Evolutionary conservation across 441 rosid species (phyloP).

Genomic region (Bruguiera hainesii): DNA sequence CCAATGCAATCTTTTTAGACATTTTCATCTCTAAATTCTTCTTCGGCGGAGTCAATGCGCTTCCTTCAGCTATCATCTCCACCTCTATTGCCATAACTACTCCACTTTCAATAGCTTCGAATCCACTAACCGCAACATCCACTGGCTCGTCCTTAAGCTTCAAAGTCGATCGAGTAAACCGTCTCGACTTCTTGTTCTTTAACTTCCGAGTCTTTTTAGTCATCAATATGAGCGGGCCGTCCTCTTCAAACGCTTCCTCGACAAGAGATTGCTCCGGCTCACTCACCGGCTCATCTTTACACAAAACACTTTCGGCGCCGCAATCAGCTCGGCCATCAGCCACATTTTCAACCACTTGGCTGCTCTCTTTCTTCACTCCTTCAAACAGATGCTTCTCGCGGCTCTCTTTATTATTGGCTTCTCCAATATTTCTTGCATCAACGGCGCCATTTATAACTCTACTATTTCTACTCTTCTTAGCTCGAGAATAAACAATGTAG

Average conservation of each 20-base stretch:
- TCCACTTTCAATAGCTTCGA: slow-evolving; percentile 29
- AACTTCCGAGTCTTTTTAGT: slow-evolving; percentile 14
- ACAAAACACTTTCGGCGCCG: slow-evolving; percentile 11
- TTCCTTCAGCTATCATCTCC: slow-evolving; percentile 50
- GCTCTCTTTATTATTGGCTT: slow-evolving; percentile 7
- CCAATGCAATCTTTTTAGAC: slow-evolving; percentile 48
- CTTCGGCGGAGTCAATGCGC: slow-evolving; percentile 37
- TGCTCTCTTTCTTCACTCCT: neutral
- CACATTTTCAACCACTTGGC: slow-evolving; percentile 8
- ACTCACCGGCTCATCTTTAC: slow-evolving; percentile 20
- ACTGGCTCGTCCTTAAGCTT: slow-evolving; percentile 37
- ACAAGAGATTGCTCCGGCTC: slow-evolving; percentile 8
- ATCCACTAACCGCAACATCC: slow-evolving; percentile 37
- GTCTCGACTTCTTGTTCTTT: slow-evolving; percentile 16
- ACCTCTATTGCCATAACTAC: slow-evolving; percentile 35
- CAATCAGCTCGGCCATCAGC: slow-evolving; percentile 13
- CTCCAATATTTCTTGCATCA: slow-evolving; percentile 18
- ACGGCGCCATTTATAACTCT: neutral
- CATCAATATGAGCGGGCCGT: slow-evolving; percentile 9
- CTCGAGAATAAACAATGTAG: slow-evolving; percentile 64
- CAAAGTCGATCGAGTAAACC: slow-evolving; percentile 29
- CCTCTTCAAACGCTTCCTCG: slow-evolving; percentile 8
- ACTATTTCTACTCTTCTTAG: slow-evolving; percentile 34
- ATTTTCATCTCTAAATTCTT: slow-evolving; percentile 53
- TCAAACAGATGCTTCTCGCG: neutral